Percentiles rank a stretch among this genome's conserved stretches.
Conservation (phyloP, 495 filamentous ascomycete genomes). For the Talaromyces stipitatus region DNA sequence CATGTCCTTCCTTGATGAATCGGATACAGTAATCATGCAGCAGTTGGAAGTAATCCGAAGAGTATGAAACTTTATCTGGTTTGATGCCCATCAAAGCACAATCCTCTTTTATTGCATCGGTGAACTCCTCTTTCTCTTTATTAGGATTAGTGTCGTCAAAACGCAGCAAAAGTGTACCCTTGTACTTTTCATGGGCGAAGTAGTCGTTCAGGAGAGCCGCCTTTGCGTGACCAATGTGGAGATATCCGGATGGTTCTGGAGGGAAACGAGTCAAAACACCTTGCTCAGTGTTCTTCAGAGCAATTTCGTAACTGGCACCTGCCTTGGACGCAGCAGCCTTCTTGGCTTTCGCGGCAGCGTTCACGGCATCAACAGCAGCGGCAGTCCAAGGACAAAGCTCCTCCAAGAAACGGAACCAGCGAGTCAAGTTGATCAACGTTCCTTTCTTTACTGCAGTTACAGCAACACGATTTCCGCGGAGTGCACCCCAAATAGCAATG, state of each 20-base stretch:
- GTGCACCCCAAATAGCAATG: slow-evolving; percentile 72
- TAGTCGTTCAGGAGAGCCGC: slow-evolving; percentile 89
- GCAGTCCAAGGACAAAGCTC: slow-evolving; percentile 59
- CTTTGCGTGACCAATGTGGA: slow-evolving; percentile 92
- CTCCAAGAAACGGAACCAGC: slow-evolving; percentile 88
- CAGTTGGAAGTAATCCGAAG: slow-evolving; percentile 86
- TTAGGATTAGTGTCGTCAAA: slow-evolving; percentile 93
- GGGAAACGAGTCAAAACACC: slow-evolving; percentile 93
- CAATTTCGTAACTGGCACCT: slow-evolving; percentile 85
- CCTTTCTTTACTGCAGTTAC: slow-evolving; percentile 72
- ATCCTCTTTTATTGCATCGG: slow-evolving; percentile 83
- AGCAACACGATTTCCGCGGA: slow-evolving; percentile 82
- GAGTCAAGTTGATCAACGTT: slow-evolving; percentile 64
- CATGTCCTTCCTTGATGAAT: slow-evolving; percentile 76
- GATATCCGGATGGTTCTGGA: slow-evolving; percentile 92
- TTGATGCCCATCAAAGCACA: slow-evolving; percentile 78
- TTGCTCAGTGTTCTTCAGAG: slow-evolving; percentile 76
- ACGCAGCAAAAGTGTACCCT: slow-evolving; percentile 67
- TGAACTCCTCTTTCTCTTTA: slow-evolving; percentile 89
- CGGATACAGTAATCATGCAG: slow-evolving; percentile 69
- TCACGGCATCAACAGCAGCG: slow-evolving; percentile 48
- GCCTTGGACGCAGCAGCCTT: slow-evolving; percentile 69
- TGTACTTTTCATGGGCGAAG: slow-evolving; percentile 85
- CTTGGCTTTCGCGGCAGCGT: slow-evolving; percentile 52
- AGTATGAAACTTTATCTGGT: slow-evolving; percentile 70